Evolutionary conservation across 306 rosid genomes (phyloP).

Genomic region (Boehmeria nivea): DNA sequence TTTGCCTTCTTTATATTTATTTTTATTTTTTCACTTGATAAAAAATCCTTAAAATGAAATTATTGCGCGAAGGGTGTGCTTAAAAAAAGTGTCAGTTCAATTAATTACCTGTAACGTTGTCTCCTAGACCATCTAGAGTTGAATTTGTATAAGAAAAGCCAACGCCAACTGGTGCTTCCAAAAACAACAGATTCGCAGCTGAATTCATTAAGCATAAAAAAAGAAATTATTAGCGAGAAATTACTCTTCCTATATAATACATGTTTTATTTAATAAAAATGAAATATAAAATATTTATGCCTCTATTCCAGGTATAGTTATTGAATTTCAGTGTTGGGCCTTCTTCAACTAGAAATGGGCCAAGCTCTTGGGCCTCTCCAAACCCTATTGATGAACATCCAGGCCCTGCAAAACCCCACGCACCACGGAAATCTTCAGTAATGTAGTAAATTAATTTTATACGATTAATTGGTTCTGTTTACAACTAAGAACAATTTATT

Average conservation of each 20-base stretch:
- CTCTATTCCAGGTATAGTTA: conserved; percentile 7
- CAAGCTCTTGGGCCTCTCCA: conserved; percentile 14
- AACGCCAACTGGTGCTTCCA: conserved; percentile 17
- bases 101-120: conserved; percentile 7
- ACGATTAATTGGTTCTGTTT: too few species aligned
- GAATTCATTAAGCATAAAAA: not conserved
- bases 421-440: too few species aligned
- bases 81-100: too few species aligned
- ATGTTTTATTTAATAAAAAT: not conserved
- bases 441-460: too few species aligned
- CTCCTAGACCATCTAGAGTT: not conserved
- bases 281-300: not conserved
- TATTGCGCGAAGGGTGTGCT: too few species aligned
- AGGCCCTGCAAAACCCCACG: conserved; percentile 2
- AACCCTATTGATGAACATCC: conserved; percentile 9
- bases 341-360: conserved; percentile 3
- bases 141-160: conserved; percentile 10
- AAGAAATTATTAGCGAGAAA: not conserved
- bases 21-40: too few species aligned
- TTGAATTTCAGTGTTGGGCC: conserved; percentile 5
- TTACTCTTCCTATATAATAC: not conserved
- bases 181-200: conserved; percentile 13
- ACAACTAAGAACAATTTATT: too few species aligned
- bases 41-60: too few species aligned
- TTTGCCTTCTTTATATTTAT: too few species aligned